phyloP scores from a whole-genome alignment of 2,329 filamentous ascomycete genomes.

The Trichoderma sp. region DNA sequence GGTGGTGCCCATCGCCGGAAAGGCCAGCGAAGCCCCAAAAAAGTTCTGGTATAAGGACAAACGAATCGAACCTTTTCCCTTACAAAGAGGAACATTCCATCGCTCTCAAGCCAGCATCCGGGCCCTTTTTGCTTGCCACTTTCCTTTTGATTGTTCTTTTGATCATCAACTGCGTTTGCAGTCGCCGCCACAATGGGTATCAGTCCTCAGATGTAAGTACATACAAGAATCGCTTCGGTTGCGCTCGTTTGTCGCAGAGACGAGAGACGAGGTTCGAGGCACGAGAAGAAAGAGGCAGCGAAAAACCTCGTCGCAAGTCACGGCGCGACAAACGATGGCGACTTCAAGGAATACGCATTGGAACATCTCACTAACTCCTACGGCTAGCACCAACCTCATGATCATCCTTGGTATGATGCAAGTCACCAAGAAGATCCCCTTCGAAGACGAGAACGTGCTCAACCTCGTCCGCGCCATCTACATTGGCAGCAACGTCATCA shows the following conservation, averaged over 20 bases:
- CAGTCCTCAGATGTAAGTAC: slow-evolving; percentile 64
- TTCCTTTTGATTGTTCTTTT: neutral
- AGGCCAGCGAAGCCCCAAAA: slow-evolving; percentile 26
- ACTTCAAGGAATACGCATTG: neutral
- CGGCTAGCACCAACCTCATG: slow-evolving; percentile 77
- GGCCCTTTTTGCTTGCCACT: neutral
- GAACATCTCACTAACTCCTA: slow-evolving; percentile 26
- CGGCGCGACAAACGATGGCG: neutral
- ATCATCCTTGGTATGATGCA: slow-evolving; percentile 99
- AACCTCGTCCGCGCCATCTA: slow-evolving; percentile 58
- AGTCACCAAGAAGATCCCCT: slow-evolving; percentile 92
- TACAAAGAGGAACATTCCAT: neutral
- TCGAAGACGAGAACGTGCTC: slow-evolving; percentile 73
- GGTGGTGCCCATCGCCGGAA: slow-evolving; percentile 24
- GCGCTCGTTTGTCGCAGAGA: neutral
- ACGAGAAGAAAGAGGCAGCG: neutral
- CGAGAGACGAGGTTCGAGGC: neutral
- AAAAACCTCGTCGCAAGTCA: neutral
- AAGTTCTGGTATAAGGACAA: neutral
- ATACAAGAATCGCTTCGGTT: neutral
- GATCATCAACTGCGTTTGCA: neutral
- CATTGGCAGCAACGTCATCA: slow-evolving; percentile 72
- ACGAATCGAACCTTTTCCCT: neutral
- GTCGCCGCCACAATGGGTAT: slow-evolving; percentile 57
- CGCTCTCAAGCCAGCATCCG: neutral